Base-by-base conservation (phyloP, 768 basidiomycete genomes). In the Imleria badia region DNA sequence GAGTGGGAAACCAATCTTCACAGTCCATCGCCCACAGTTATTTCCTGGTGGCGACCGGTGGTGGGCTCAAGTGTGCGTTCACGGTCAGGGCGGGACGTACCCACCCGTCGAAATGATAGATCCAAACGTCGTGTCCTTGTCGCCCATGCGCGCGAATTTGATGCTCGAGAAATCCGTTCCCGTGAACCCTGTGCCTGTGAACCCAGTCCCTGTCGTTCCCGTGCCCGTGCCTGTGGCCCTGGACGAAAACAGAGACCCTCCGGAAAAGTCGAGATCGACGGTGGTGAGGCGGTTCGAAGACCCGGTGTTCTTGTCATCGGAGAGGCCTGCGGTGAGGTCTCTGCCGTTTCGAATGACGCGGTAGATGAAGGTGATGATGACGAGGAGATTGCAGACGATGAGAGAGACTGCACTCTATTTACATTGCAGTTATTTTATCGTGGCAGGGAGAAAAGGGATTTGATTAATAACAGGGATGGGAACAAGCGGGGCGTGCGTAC, bases 301-400 rank as follows among this genome's bases (percentile, higher is more conserved):
- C 6, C 3, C 8, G 1, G 33, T 7, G 15, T 15, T 20, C 48
- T 59, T 65, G n/a, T 13, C 51, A 1, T 26, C 6, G 4, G 51
- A 6, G 15, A 46, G n/a, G 12, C 42, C 34, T 1, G 40, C 43
- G 30, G 56, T 48, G 51, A 60, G 46, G 26, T 68, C 65, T 36
- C 39, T 5, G 22, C 49, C 58, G 11, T 56, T 51, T 12, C 48
- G 39, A 1, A 22, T 36, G 3, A 59, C 48, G 46, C 66, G 69
- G 55, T 71, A 73, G 44, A 73, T 31, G 48, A 68, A 70, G 1
- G 72, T 69, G 26, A 73, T 71, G 42, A 77, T 44, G 42, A 77
- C 75, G 52, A 75, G 67, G 19, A 77, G 66, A 45, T 78, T 78
- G 60, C 73, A 75, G 23, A 75, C 74, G 42, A 77, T 65, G 34